Percentiles rank a stretch among this genome's conserved stretches.
phyloP scores from a whole-genome alignment of 306 rosid species.

The Glycyrrhiza uralensis region DNA sequence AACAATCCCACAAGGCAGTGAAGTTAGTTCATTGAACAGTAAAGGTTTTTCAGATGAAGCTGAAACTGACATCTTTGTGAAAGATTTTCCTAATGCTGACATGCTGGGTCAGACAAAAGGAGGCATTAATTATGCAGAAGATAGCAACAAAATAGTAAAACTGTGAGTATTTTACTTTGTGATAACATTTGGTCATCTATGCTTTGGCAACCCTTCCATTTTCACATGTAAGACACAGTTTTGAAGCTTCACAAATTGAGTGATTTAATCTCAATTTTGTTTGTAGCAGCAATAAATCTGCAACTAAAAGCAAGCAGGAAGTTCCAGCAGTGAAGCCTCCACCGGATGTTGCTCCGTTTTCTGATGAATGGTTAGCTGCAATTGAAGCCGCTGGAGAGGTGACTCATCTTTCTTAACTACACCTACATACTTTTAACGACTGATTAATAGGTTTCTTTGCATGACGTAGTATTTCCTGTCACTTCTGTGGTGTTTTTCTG shows the following conservation, averaged over 20 bases:
- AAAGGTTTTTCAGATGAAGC: constrained; percentile 25
- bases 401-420: constrained; percentile 13
- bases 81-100: constrained; percentile 23
- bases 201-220: neutral
- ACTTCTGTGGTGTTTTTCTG: neutral
- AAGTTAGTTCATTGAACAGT: constrained; percentile 26
- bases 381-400: constrained; percentile 99
- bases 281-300: constrained; percentile 46
- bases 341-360: constrained; percentile 61
- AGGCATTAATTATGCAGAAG: constrained; percentile 10
- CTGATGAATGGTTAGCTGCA: constrained; percentile 97
- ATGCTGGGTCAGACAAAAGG: constrained; percentile 20
- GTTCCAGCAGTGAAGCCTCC: constrained; percentile 48
- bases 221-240: neutral
- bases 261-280: constrained; percentile 19
- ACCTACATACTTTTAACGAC: neutral
- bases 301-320: constrained; percentile 38
- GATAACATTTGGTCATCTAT: constrained; percentile 1
- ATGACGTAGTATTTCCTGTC: neutral
- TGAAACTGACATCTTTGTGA: constrained; percentile 21
- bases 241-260: constrained; percentile 6
- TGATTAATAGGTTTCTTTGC: neutral
- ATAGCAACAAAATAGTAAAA: constrained; percentile 28
- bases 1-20: constrained; percentile 21
- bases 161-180: constrained; percentile 43